These are phyloP conservation scores for Arabis hirsuta DNA, from an alignment of 345 rosid genomes.

Conservation along the genomic window DNA sequence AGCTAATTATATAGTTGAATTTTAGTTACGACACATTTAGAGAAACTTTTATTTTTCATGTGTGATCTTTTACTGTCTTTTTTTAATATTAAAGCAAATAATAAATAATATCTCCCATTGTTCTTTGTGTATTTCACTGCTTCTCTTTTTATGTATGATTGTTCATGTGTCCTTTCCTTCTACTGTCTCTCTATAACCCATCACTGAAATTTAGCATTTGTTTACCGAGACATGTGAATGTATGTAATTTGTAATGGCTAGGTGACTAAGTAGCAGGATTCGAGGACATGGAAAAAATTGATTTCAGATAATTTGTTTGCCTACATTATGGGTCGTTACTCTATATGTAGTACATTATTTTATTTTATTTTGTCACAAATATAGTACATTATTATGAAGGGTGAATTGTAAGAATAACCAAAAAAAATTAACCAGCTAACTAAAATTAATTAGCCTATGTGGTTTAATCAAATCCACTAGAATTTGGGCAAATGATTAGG, in stretches of 20 bases:
- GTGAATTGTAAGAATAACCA: too few relatives aligned
- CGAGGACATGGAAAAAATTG: neutral
- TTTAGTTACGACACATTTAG: constrained; percentile 35
- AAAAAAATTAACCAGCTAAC: too few relatives aligned
- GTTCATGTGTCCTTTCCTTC: constrained; percentile 10
- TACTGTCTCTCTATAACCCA: neutral
- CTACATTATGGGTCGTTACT: neutral
- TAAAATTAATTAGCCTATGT: too few relatives aligned
- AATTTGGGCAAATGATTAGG: too few relatives aligned
- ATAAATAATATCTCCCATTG: neutral
- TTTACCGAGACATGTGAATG: neutral
- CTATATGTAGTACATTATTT: neutral
- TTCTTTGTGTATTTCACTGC: constrained; percentile 4
- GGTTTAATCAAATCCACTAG: too few relatives aligned
- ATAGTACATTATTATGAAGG: too few relatives aligned
- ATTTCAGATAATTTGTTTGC: neutral
- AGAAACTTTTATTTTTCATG: constrained; percentile 36
- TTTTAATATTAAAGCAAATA: constrained; percentile 29
- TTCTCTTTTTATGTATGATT: constrained; percentile 13
- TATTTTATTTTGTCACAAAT: too few relatives aligned
- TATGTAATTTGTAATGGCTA: neutral
- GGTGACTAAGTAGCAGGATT: neutral
- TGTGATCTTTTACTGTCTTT: constrained; percentile 25
- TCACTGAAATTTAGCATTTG: neutral
- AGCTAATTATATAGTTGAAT: constrained; percentile 34